These are phyloP conservation scores for Dissoconium aciculare DNA, from an alignment of 2,329 filamentous ascomycete species.

Conservation along the genomic window DNA sequence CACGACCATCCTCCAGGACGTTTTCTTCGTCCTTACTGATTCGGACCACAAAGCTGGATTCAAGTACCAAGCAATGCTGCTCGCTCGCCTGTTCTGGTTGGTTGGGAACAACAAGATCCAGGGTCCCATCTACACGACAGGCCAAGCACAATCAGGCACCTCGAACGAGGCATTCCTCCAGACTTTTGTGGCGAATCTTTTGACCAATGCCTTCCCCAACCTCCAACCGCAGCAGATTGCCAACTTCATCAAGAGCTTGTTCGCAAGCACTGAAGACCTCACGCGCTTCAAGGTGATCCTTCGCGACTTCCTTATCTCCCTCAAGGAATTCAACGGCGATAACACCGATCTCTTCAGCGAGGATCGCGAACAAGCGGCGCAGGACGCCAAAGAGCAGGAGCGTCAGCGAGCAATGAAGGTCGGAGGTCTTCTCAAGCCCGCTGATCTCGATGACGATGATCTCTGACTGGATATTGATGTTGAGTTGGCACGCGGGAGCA, in stretches of 20 bases:
- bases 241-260: conserved; percentile 77
- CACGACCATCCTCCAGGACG: conserved; percentile 85
- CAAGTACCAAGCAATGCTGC: conserved; percentile 87
- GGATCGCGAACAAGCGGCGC: conserved; percentile 84
- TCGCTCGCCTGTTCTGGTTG: conserved; percentile 93
- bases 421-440: conserved; percentile 87
- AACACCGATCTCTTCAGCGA: conserved; percentile 88
- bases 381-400: conserved; percentile 73
- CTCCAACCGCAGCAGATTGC: conserved; percentile 70
- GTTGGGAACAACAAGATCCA: conserved; percentile 82
- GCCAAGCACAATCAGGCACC: conserved; percentile 67
- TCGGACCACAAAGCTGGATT: conserved; percentile 98
- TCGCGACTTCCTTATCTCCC: conserved; percentile 89
- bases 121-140: conserved; percentile 68
- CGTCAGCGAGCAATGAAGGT: conserved; percentile 88
- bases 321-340: conserved; percentile 94
- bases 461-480: conserved; percentile 57
- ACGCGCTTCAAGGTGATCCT: conserved; percentile 92
- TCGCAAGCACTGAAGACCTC: conserved; percentile 74
- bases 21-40: conserved; percentile 96
- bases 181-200: conserved; percentile 68
- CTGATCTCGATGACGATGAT: conserved; percentile 74
- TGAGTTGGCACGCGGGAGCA: too few species aligned
- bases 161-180: conserved; percentile 81
- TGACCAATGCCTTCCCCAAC: conserved; percentile 87